Base-by-base conservation (phyloP, 192 early-diverging fungal species). In the Gryganskiella cystojenkinii region DNA sequence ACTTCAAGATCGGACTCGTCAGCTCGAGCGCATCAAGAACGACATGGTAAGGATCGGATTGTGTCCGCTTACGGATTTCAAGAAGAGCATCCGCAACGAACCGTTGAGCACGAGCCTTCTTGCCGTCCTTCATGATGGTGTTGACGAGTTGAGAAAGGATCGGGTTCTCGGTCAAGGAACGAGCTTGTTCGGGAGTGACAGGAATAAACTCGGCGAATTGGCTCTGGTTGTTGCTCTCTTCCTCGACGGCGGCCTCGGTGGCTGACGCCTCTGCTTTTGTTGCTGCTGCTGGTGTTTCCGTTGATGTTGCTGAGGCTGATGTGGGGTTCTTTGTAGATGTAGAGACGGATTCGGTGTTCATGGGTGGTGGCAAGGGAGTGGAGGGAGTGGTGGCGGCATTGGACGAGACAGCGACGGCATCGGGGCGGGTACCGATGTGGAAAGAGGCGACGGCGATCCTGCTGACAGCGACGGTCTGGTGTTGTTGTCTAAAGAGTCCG, bases 41-140 rank as follows among this genome's bases (percentile, higher is more conserved):
- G 2, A 95, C 76, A 7, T 51, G 66, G 43, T 87, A 87, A 13
- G 96, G 93, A 64, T 95, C 87, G 15, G 70, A 70, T 46, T 86
- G 87, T 31, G 88, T 90, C 46, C 86, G 79, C 33, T 71, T 42
- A 40, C 87, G 85, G 46, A 98, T 91, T 56, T 91, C 82, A 31
- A 83, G 60, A 40, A 96, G 71, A 9, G 93, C 93, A 61, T 88
- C 86, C 9, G 81, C 71, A 2, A 97, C 80, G 20, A 90, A 76
- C 8, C 88, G 70, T 49, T 92, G 88, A 9, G 95, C 94, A 7
- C 81, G 85, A 9, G 89, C 86, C 78, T 97, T 98, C 81, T 95
- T 95, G 35, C 96, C 96, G 64, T 95, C 89, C 63, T 90, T 82
- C 96, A 98, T 98, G 58, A 98, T 88, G 64, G 91, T 95, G 82